Conservation (phyloP, 2,329 filamentous ascomycete genomes). For the Colletotrichum spinosum region DNA sequence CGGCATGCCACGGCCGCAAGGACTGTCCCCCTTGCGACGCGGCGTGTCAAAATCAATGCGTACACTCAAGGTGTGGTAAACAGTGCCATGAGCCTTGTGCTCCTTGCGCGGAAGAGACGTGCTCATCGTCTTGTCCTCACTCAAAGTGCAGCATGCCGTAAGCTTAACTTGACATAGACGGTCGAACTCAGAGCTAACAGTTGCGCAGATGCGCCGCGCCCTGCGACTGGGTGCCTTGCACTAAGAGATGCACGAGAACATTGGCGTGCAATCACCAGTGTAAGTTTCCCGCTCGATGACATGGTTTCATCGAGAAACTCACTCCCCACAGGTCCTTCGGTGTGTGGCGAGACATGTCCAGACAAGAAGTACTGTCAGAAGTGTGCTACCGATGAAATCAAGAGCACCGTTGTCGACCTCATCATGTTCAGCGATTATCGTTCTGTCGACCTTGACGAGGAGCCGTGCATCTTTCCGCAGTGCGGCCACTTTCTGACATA, state of each 20-base stretch:
- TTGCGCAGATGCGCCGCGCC: constrained; percentile 64
- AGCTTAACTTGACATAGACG: neutral
- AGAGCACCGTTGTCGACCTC: constrained; percentile 65
- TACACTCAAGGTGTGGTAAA: constrained; percentile 66
- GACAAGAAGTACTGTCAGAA: constrained; percentile 63
- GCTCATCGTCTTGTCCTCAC: constrained; percentile 68
- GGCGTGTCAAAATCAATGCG: constrained; percentile 67
- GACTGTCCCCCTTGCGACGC: constrained; percentile 59
- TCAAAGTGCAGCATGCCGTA: constrained; percentile 63
- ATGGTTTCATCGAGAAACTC: constrained; percentile 11
- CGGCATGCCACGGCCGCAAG: constrained; percentile 62
- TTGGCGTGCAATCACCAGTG: constrained; percentile 73
- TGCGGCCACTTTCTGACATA: constrained; percentile 75
- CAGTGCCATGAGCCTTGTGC: constrained; percentile 69
- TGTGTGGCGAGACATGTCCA: constrained; percentile 75
- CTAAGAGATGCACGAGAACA: constrained; percentile 63
- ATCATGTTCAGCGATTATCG: constrained; percentile 64
- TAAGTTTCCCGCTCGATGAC: constrained; percentile 32
- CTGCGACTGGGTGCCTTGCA: constrained; percentile 75
- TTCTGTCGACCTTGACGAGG: constrained; percentile 68
- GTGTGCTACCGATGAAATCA: constrained; percentile 60
- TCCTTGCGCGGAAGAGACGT: constrained; percentile 68
- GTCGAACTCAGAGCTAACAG: neutral
- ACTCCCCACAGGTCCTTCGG: constrained; percentile 55
- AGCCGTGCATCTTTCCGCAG: constrained; percentile 70